phyloP scores from a whole-genome alignment of 768 basidiomycete species.

The Mycena polygramma region DNA sequence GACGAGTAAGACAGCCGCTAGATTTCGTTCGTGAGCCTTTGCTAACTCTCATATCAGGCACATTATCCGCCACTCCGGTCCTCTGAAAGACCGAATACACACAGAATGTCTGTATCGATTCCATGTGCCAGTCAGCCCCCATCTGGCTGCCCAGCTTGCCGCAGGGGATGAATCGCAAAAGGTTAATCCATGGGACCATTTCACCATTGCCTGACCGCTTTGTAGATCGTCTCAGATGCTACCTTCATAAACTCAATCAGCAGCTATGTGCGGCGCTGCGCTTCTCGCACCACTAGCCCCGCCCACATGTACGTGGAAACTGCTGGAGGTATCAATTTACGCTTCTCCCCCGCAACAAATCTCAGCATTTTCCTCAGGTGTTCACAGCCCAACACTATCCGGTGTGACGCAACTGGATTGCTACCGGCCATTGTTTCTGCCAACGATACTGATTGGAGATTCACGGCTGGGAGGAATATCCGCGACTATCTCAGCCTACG shows the following conservation, averaged over 20 bases:
- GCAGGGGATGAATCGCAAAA: slow-evolving; percentile 45
- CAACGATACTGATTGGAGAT: slow-evolving; percentile 90
- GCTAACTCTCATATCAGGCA: slow-evolving; percentile 62
- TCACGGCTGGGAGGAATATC: slow-evolving; percentile 95
- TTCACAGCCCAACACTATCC: slow-evolving; percentile 90
- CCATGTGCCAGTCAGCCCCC: slow-evolving; percentile 93
- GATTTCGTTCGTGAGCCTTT: not conserved
- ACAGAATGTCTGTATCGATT: slow-evolving; percentile 86
- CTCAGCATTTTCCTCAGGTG: slow-evolving; percentile 64
- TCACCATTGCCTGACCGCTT: slow-evolving; percentile 39
- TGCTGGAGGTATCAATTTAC: slow-evolving; percentile 79
- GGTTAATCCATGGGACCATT: slow-evolving; percentile 40
- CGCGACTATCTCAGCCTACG: slow-evolving; percentile 90
- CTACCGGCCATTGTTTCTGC: slow-evolving; percentile 89
- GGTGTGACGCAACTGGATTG: slow-evolving; percentile 87
- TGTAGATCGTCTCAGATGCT: slow-evolving; percentile 72
- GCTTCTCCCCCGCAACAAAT: not conserved
- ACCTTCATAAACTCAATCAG: slow-evolving; percentile 76
- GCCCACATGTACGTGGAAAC: slow-evolving; percentile 91
- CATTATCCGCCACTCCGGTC: slow-evolving; percentile 66
- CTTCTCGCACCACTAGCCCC: slow-evolving; percentile 44
- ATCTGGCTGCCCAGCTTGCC: slow-evolving; percentile 80
- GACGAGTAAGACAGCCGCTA: slow-evolving; percentile 70
- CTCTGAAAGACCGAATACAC: slow-evolving; percentile 56
- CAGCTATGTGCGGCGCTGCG: slow-evolving; percentile 69